These are phyloP conservation scores for Silene coronaria DNA, from an alignment of 179 eudicot species.

Conservation along the genomic window DNA sequence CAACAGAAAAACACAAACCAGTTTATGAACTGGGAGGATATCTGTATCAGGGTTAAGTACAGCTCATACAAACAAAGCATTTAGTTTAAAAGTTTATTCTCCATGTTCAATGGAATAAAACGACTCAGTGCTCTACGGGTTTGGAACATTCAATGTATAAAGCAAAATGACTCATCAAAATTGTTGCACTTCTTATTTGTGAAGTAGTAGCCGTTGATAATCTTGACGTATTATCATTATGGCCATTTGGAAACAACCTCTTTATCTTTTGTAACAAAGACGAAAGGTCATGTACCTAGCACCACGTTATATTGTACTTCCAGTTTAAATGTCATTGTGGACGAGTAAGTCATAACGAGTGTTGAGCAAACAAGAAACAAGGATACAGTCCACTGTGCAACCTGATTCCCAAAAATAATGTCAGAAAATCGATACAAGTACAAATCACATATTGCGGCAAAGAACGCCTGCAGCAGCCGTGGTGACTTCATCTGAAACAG, in stretches of 20 bases:
- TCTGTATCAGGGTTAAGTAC: slow-evolving; percentile 58
- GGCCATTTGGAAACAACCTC: too few species aligned
- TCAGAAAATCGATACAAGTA: slow-evolving; percentile 70
- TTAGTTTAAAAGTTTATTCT: too few species aligned
- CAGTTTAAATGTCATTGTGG: neutral
- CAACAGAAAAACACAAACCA: slow-evolving; percentile 97
- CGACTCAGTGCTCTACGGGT: too few species aligned
- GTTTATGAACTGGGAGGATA: slow-evolving; percentile 75
- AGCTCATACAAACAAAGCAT: slow-evolving; percentile 2
- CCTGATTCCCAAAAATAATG: slow-evolving; percentile 46
- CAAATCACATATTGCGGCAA: slow-evolving; percentile 85
- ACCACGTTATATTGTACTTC: neutral
- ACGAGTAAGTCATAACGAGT: slow-evolving; percentile 1
- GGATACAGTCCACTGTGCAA: slow-evolving; percentile 95
- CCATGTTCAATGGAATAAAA: too few species aligned
- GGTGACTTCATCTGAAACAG: slow-evolving; percentile 69
- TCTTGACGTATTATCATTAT: too few species aligned
- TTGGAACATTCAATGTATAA: too few species aligned
- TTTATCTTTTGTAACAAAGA: too few species aligned
- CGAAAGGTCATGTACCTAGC: too few species aligned
- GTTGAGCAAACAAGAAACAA: slow-evolving; percentile 18
- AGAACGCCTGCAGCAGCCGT: slow-evolving; percentile 64
- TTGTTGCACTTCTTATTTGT: too few species aligned
- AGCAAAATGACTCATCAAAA: too few species aligned
- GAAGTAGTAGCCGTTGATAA: too few species aligned